phyloP scores from a whole-genome alignment of 2,329 filamentous ascomycete species.

The Clathrospora elynae region DNA sequence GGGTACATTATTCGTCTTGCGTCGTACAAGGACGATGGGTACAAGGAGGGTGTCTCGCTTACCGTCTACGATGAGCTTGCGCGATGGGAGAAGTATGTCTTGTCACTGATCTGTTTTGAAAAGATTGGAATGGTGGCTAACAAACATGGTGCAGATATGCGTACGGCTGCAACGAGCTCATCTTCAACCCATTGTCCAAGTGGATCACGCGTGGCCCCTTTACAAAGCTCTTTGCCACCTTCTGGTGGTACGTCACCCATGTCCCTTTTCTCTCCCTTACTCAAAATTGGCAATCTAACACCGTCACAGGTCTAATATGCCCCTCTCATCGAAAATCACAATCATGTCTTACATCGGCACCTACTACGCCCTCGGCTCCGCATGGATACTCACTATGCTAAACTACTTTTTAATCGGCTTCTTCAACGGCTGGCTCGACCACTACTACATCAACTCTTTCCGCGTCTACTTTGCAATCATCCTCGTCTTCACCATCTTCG shows the following conservation, averaged over 20 bases:
- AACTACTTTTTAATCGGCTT: constrained; percentile 77
- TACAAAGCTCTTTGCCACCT: constrained; percentile 66
- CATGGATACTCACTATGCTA: constrained; percentile 67
- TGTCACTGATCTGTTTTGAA: too few species aligned
- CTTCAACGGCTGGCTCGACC: constrained; percentile 75
- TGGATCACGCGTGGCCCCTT: constrained; percentile 69
- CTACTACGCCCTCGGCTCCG: constrained; percentile 72
- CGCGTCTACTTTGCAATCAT: constrained; percentile 68
- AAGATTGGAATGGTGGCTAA: constrained; percentile 3
- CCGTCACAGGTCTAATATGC: constrained; percentile 58
- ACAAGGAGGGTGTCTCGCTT: constrained; percentile 74
- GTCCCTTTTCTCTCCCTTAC: background rate
- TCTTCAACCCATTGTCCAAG: constrained; percentile 68
- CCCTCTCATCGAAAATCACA: constrained; percentile 69
- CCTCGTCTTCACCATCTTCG: constrained; percentile 67
- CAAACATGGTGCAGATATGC: constrained; percentile 52
- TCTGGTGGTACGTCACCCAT: constrained; percentile 50
- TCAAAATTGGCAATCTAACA: background rate
- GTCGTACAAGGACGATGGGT: constrained; percentile 70
- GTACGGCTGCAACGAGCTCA: constrained; percentile 72
- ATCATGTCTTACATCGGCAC: constrained; percentile 74
- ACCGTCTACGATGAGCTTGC: constrained; percentile 75
- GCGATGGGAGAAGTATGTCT: constrained; percentile 67
- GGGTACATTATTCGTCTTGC: constrained; percentile 72
- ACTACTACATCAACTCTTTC: constrained; percentile 78